These are phyloP conservation scores for Lotus japonicus DNA, from an alignment of 306 rosid genomes.

Conservation along the genomic window DNA sequence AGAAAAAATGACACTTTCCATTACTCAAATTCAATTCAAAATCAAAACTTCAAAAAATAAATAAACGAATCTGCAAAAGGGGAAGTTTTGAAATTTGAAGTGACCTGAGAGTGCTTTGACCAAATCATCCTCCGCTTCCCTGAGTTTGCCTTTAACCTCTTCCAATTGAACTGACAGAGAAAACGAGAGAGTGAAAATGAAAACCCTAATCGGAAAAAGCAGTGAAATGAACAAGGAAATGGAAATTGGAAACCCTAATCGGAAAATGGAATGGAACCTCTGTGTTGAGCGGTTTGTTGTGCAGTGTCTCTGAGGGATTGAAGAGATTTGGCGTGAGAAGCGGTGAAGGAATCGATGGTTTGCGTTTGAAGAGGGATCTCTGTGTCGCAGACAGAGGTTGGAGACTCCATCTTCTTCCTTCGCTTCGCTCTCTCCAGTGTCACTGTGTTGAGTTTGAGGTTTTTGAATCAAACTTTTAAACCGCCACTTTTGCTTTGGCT, in stretches of 20 bases:
- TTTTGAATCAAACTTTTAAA: no score
- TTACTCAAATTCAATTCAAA: background rate
- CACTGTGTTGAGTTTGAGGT: no score
- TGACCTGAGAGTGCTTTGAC: slow-evolving; percentile 77
- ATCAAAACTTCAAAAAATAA: background rate
- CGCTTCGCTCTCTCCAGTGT: background rate
- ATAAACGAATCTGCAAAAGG: background rate
- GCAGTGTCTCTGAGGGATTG: slow-evolving; percentile 32
- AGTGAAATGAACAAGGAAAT: background rate
- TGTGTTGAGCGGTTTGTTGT: slow-evolving; percentile 34
- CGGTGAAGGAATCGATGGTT: slow-evolving; percentile 28
- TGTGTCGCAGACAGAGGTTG: slow-evolving; percentile 35
- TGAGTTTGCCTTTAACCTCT: slow-evolving; percentile 48
- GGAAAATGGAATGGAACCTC: slow-evolving; percentile 29
- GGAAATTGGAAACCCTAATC: slow-evolving; percentile 36
- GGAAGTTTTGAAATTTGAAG: background rate
- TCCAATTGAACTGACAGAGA: slow-evolving; percentile 36
- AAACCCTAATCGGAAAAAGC: slow-evolving; percentile 5
- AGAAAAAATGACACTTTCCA: background rate
- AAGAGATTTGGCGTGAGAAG: slow-evolving; percentile 34
- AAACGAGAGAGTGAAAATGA: background rate
- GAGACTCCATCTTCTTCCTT: slow-evolving; percentile 33
- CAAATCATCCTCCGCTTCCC: slow-evolving; percentile 76
- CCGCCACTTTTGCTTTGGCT: no score
- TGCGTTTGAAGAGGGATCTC: slow-evolving; percentile 34